Conservation (phyloP, 1,284 basidiomycete species). For the Marasmius fiardii region DNA sequence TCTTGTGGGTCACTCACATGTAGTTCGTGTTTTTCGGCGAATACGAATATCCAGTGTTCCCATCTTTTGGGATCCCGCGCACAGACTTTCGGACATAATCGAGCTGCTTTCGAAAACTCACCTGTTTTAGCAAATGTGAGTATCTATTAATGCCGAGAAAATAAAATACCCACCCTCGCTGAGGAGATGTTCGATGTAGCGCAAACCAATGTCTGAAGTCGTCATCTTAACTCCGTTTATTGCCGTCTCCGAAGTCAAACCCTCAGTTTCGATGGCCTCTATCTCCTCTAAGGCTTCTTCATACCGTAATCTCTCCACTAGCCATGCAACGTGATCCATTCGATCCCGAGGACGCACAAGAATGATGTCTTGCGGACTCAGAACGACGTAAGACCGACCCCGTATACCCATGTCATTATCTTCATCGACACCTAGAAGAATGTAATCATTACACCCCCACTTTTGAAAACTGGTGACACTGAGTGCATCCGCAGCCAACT, state of each 20-base stretch:
- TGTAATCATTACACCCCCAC: slow-evolving; percentile 94
- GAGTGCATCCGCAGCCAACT: slow-evolving; percentile 85
- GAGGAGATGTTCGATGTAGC: slow-evolving; percentile 81
- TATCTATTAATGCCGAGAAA: background rate
- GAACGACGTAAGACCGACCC: slow-evolving; percentile 66
- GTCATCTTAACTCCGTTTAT: slow-evolving; percentile 43
- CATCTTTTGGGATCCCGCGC: slow-evolving; percentile 77
- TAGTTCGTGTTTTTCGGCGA: slow-evolving; percentile 81
- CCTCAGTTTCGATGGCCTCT: slow-evolving; percentile 25
- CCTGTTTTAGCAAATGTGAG: slow-evolving; percentile 37
- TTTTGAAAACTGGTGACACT: slow-evolving; percentile 75
- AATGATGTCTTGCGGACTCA: slow-evolving; percentile 85
- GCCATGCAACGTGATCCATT: slow-evolving; percentile 90
- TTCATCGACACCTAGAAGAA: slow-evolving; percentile 50
- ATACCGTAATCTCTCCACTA: slow-evolving; percentile 83
- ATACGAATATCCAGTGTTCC: slow-evolving; percentile 95
- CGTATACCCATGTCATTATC: slow-evolving; percentile 26
- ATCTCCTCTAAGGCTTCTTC: slow-evolving; percentile 88
- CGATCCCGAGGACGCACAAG: slow-evolving; percentile 84
- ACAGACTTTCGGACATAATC: slow-evolving; percentile 85
- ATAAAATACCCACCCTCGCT: slow-evolving; percentile 54
- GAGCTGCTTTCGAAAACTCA: slow-evolving; percentile 81
- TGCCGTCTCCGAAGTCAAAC: slow-evolving; percentile 10
- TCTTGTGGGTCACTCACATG: slow-evolving; percentile 46
- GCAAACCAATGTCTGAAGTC: slow-evolving; percentile 76